Evolutionary conservation across 1,284 basidiomycete genomes (phyloP).

Genomic region (Ustilago curta): DNA sequence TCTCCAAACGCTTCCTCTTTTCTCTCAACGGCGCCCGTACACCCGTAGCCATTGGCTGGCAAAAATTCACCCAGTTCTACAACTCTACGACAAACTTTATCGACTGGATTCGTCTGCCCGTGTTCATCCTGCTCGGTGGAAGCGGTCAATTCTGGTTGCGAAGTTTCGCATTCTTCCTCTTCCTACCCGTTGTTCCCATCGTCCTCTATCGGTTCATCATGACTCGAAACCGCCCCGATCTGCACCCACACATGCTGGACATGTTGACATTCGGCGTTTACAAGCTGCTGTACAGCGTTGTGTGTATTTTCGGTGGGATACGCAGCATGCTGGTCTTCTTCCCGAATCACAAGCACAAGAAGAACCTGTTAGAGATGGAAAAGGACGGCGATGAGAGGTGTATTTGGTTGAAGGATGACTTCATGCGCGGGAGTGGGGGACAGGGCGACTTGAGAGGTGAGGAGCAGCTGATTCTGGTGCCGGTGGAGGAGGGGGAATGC

Average conservation of each 20-base stretch:
- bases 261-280: constrained; percentile 38
- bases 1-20: constrained; percentile 37
- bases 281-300: constrained; percentile 36
- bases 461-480: constrained; percentile 22
- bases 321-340: constrained; percentile 32
- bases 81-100: constrained; percentile 41
- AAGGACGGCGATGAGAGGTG: constrained; percentile 26
- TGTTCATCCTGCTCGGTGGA: constrained; percentile 36
- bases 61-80: constrained; percentile 50
- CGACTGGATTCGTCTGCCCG: constrained; percentile 44
- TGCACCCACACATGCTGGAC: constrained; percentile 35
- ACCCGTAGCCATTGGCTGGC: constrained; percentile 26
- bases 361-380: constrained; percentile 32
- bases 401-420: constrained; percentile 31
- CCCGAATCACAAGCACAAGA: constrained; percentile 26
- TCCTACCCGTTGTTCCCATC: constrained; percentile 26
- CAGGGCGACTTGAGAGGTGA: constrained; percentile 33
- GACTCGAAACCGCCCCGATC: constrained; percentile 31
- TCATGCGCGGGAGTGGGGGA: constrained; percentile 30
- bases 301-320: constrained; percentile 29
- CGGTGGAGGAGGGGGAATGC: not conserved
- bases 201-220: constrained; percentile 29
- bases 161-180: constrained; percentile 26
- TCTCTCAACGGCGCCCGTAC: constrained; percentile 26
- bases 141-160: constrained; percentile 29